phyloP scores from a whole-genome alignment of 257 asterid species.

The Solanum habrochaites region DNA sequence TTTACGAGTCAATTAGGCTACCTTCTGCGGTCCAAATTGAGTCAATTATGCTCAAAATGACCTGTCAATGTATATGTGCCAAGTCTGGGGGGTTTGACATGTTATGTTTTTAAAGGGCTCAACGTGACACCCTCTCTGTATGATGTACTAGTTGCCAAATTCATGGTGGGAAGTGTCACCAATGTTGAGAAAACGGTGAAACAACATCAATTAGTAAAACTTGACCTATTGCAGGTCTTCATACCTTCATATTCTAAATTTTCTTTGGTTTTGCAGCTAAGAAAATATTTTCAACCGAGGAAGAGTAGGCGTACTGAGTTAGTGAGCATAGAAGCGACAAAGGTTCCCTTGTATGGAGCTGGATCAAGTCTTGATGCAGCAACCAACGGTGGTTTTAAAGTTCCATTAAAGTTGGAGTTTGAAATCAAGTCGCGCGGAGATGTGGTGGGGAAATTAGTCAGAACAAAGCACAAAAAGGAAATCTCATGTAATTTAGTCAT shows the following conservation, averaged over 20 bases:
- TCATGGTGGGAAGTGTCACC: background rate
- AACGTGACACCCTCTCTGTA: background rate
- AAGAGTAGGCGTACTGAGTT: constrained; percentile 47
- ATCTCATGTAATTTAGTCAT: constrained; percentile 59
- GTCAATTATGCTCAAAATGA: background rate
- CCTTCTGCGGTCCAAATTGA: background rate
- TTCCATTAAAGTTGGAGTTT: constrained; percentile 57
- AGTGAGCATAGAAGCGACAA: constrained; percentile 61
- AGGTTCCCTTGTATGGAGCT: constrained; percentile 85
- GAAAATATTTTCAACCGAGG: constrained; percentile 67
- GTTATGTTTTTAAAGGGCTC: background rate
- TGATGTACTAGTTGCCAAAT: background rate
- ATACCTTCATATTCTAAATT: background rate
- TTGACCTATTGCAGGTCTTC: background rate
- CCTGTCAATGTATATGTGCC: background rate
- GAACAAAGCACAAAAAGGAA: constrained; percentile 39
- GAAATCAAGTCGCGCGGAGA: constrained; percentile 55
- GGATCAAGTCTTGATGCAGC: constrained; percentile 41
- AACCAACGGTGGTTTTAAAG: constrained; percentile 26
- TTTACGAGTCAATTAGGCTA: background rate
- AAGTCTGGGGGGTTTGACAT: background rate
- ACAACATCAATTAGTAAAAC: background rate
- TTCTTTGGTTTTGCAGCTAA: constrained; percentile 33
- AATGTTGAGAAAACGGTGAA: background rate
- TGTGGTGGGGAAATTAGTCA: constrained; percentile 79